Conservation (phyloP, 2,329 filamentous ascomycete species). For the Zymoseptoria crescenta region DNA sequence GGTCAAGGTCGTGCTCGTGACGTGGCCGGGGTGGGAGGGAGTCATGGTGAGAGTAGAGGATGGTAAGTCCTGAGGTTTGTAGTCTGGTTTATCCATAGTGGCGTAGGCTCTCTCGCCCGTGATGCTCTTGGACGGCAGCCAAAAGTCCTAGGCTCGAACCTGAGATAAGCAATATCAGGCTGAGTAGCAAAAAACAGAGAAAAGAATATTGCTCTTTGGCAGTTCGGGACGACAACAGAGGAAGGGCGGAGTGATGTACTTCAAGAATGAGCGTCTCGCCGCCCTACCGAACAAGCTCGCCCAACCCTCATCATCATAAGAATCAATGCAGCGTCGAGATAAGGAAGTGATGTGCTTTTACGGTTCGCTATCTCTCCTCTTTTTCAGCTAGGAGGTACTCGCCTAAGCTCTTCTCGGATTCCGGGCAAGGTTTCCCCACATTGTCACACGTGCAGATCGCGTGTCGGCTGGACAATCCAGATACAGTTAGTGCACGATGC, state of each 20-base stretch:
- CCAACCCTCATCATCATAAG: neutral
- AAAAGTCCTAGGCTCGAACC: neutral
- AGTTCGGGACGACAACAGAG: neutral
- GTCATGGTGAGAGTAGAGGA: neutral
- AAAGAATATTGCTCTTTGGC: neutral
- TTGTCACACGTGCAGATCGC: neutral
- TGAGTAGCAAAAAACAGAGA: neutral
- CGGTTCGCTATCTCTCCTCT: neutral
- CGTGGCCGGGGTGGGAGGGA: slow-evolving; percentile 26
- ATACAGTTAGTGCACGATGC: neutral
- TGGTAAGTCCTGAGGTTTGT: neutral
- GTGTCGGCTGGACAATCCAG: neutral
- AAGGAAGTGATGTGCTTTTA: neutral
- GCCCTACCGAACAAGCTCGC: neutral
- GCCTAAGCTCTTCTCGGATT: neutral
- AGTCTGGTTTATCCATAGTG: neutral
- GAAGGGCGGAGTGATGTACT: neutral
- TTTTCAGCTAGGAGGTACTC: neutral
- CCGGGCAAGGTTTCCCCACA: neutral
- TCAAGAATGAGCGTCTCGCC: neutral
- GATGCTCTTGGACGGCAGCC: neutral
- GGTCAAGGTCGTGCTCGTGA: slow-evolving; percentile 19
- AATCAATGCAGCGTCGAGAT: neutral
- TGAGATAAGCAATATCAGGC: neutral
- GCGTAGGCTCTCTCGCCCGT: neutral